Base-by-base conservation (phyloP, 129 eudicot genomes). In the Arctium lappa region DNA sequence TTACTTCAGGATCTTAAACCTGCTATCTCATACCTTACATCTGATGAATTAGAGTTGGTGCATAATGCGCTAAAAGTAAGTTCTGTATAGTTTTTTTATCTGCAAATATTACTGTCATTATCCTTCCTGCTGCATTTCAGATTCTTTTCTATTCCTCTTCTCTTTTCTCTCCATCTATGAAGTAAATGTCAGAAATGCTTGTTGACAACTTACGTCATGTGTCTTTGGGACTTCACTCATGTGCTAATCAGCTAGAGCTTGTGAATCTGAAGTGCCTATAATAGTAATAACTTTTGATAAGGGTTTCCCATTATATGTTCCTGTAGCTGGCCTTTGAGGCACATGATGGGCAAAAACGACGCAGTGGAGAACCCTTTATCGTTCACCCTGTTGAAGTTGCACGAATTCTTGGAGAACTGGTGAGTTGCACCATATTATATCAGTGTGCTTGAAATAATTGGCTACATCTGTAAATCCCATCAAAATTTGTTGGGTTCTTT, bases 361-460 rank as follows among this genome's bases (percentile, higher is more conserved):
- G 98, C 74, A 93, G 98, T 80, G 99, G 99, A 84, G 99, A 96
- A 81, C 99, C 99, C 82, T 96, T 96, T 66, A 96, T 96, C 77
- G 90, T 88, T 76, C 99, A 96, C 73, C 99, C 99, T 31, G 98
- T 96, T 81, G 99, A 95, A 88, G 99, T 96, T 91, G 98, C 99
- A 79, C 27, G 27, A 76, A 94, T 94, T 77, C 92, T 94, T 40
- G 98, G 98, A 77, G 97, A 94, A 85, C 92, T 92, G 73, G 98
- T 94, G 82, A 92, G 97, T 89, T 79, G 31, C 78, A 74, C 53
- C 22, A 76, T 50, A 27, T 77, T 22, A 22, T 75, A 13, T 69
- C 15, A 38, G 31, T 63, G 48, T 75, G 77, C 81, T 65, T 56
- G 69, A 60, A 50, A 46, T 74, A 34, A 56, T 37, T 12, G 22